Conservation (phyloP, 139 green algal species). For the Yamagishiella unicocca region DNA sequence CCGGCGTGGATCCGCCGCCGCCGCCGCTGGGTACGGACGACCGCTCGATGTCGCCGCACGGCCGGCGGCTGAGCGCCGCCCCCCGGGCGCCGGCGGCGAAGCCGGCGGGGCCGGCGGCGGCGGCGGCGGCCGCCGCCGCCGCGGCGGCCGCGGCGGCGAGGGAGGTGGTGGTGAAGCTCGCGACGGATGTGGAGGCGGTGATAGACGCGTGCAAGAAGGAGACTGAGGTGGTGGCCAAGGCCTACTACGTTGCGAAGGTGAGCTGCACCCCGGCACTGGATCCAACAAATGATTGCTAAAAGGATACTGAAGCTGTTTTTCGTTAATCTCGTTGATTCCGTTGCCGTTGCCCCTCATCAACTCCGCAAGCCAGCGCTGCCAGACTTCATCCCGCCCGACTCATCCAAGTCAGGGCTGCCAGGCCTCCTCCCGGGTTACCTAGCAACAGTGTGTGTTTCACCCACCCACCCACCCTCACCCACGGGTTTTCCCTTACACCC, state of each 20-base stretch:
- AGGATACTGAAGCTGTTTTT: too few species aligned
- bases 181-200: conserved; percentile 48
- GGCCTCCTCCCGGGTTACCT: too few species aligned
- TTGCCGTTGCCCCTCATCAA: too few species aligned
- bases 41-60: not conserved
- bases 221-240: conserved; percentile 55
- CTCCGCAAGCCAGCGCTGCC: too few species aligned
- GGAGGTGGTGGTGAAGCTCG: conserved; percentile 24
- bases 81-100: not conserved
- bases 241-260: conserved; percentile 57
- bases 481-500: too few species aligned
- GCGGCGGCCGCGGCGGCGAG: conserved; percentile 15
- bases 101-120: not conserved
- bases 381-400: too few species aligned
- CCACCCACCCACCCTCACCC: too few species aligned
- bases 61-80: not conserved
- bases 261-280: too few species aligned
- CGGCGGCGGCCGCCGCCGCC: conserved; percentile 21
- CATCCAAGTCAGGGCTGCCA: too few species aligned
- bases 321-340: too few species aligned
- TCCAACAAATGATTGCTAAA: too few species aligned
- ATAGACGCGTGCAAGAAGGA: conserved; percentile 64
- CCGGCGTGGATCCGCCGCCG: conserved; percentile 39
- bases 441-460: too few species aligned
- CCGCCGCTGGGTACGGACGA: not conserved